Percentiles rank a stretch among this genome's conserved stretches.
Conservation (phyloP, 2,329 filamentous ascomycete species). For the Colletotrichum musicola region DNA sequence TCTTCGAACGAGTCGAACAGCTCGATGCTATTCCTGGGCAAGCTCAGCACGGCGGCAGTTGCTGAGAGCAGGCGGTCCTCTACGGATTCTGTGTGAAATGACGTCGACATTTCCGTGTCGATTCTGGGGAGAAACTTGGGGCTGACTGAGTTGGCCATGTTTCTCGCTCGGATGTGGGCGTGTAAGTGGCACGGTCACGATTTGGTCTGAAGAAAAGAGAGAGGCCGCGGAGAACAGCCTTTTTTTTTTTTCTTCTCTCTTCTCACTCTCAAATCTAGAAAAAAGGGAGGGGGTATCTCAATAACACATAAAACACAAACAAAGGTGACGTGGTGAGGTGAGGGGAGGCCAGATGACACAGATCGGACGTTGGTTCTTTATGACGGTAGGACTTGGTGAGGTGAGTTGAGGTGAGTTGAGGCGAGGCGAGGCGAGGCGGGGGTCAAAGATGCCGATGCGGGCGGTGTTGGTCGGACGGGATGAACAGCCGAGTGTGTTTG, state of each 20-base stretch:
- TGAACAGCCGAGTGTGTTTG: slow-evolving; percentile 14
- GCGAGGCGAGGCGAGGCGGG: slow-evolving; percentile 18
- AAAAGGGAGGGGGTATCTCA: slow-evolving; percentile 34
- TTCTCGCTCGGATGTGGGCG: neutral
- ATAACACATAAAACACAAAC: slow-evolving; percentile 29
- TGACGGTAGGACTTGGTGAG: neutral
- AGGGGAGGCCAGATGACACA: slow-evolving; percentile 22
- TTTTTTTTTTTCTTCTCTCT: neutral
- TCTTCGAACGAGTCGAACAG: slow-evolving; percentile 59
- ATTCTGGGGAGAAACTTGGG: slow-evolving; percentile 41
- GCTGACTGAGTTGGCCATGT: slow-evolving; percentile 35
- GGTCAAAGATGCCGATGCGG: slow-evolving; percentile 27
- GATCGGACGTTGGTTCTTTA: slow-evolving; percentile 25
- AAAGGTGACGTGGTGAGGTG: neutral
- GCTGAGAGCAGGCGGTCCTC: slow-evolving; percentile 50
- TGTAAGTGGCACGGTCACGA: slow-evolving; percentile 24
- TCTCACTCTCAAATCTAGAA: no score
- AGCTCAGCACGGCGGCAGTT: slow-evolving; percentile 53
- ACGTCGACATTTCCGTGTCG: slow-evolving; percentile 40
- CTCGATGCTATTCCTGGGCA: slow-evolving; percentile 48
- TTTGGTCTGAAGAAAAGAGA: slow-evolving; percentile 29
- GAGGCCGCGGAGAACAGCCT: slow-evolving; percentile 20
- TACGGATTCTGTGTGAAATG: slow-evolving; percentile 37
- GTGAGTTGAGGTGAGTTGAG: slow-evolving; percentile 12
- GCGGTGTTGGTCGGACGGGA: slow-evolving; percentile 26